Evolutionary conservation across 2,329 filamentous ascomycete genomes (phyloP).

Genomic region (Scopulariopsis brevicaulis): DNA sequence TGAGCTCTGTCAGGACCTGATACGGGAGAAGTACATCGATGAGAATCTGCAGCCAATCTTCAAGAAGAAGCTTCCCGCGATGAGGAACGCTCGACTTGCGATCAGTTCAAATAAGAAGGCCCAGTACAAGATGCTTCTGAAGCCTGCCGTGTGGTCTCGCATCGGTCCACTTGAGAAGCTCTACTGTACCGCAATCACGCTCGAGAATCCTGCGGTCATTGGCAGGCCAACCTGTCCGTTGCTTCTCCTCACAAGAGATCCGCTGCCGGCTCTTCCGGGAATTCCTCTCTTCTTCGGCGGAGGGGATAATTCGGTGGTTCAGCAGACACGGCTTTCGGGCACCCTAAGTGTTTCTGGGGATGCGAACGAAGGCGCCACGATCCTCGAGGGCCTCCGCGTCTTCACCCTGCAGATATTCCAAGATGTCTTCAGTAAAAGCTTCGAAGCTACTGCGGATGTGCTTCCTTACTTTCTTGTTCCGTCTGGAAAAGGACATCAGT

Average conservation of each 20-base stretch:
- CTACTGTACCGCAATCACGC: conserved; percentile 48
- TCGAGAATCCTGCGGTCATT: conserved; percentile 44
- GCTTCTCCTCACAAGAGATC: conserved; percentile 56
- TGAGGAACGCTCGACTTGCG: conserved; percentile 80
- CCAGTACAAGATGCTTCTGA: conserved; percentile 66
- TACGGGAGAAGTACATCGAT: conserved; percentile 57
- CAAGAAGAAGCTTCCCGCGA: conserved; percentile 58
- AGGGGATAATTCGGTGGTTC: conserved; percentile 46
- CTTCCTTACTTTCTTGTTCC: conserved; percentile 83
- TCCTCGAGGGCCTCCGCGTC: conserved; percentile 44
- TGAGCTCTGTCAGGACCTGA: conserved; percentile 62
- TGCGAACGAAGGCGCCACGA: neutral
- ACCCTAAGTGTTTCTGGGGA: conserved; percentile 22
- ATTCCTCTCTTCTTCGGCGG: conserved; percentile 66
- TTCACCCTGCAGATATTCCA: conserved; percentile 71
- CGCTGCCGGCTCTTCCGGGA: conserved; percentile 50
- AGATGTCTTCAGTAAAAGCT: conserved; percentile 85
- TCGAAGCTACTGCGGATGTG: conserved; percentile 47
- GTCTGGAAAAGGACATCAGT: conserved; percentile 15
- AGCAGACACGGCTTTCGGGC: conserved; percentile 27
- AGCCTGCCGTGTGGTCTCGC: conserved; percentile 61
- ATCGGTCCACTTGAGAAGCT: conserved; percentile 38
- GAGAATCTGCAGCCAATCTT: conserved; percentile 64
- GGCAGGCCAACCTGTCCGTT: conserved; percentile 51
- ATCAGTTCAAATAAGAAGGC: conserved; percentile 67